Evolutionary conservation across 352 stramenopile genomes (phyloP), one percentile per base, ranked within the genome.

Genomic region (Thraustochytrium striatum): DNA sequence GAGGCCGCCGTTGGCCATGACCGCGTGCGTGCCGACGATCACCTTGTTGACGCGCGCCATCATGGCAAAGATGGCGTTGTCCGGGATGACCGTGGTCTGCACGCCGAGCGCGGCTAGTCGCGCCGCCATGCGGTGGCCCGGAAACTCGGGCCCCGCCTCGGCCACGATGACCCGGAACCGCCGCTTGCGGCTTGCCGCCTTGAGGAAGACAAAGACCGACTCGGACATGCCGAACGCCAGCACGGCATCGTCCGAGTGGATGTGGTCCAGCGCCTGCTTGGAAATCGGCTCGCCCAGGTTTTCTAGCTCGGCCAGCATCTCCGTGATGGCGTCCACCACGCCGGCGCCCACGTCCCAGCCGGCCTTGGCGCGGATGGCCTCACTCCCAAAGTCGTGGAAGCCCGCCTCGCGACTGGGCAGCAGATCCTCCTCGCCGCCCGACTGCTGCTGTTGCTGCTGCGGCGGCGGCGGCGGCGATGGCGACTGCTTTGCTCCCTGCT

Each of bases 11-110:
- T 99, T 98, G 8, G 96, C 96, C 57, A 98, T 89, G 33, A 99
- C 93, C 9, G 95, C 95, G 47, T 96, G 91, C 1, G 95, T 93
- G 5, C 93, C 91, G n/a, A 99, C 86, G 55, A 97, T 89, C 16
- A 97, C 89, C 85, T 98, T 98, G 88, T 99, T 98, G 39, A 99
- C 94, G 32, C 95, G 90, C 25, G 94, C 92, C 95, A 99, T 99
- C 82, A 99, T 93, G 16, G 94, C 94, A 83, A 97, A 98, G 43
- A 98, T 93, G 3, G 94, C 94, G 78, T 91, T 96, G 85, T 99
- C 96, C 11, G 91, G 91, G 84, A 99, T 98, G 21, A 98, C 88
- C 35, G 93, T 98, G 43, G 94, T 93, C 72, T 97, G 88, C 50
- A 98, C 95, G 7, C 91, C 92, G 13, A 25, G 3, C 83, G 94